Evolutionary conservation across 352 stramenopile genomes (phyloP).

Genomic region (Phytophthora litchii): DNA sequence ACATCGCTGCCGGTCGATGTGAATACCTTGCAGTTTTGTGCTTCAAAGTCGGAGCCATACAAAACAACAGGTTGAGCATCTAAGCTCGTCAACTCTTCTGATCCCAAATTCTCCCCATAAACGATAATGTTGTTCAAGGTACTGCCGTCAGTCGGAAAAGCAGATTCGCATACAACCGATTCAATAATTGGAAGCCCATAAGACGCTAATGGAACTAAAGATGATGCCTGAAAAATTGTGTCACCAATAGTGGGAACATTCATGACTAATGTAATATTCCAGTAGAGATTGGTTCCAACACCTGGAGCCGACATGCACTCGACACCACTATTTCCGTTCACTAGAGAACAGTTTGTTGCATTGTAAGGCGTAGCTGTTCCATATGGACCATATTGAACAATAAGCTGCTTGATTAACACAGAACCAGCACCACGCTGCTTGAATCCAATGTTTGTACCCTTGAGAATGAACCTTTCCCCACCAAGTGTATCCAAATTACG

Average conservation of each 20-base stretch:
- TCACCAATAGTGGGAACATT: conserved; percentile 39
- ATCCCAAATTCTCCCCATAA: conserved; percentile 53
- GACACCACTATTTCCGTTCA: conserved; percentile 52
- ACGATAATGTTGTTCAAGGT: conserved; percentile 39
- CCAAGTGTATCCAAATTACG: conserved; percentile 41
- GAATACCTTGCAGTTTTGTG: conserved; percentile 34
- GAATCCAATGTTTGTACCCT: conserved; percentile 63
- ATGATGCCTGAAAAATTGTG: conserved; percentile 49
- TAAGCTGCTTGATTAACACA: conserved; percentile 43
- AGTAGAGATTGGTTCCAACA: conserved; percentile 50
- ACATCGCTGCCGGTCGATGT: neutral
- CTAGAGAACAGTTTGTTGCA: conserved; percentile 46
- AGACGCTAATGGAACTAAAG: conserved; percentile 37
- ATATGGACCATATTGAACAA: conserved; percentile 51
- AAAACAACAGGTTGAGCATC: conserved; percentile 28
- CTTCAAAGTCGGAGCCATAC: conserved; percentile 46
- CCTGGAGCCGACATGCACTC: conserved; percentile 49
- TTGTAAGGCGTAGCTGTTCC: conserved; percentile 39
- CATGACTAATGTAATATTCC: conserved; percentile 57
- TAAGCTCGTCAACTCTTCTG: conserved; percentile 6
- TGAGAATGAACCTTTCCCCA: conserved; percentile 43
- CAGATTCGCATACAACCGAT: conserved; percentile 31
- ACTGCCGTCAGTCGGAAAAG: conserved; percentile 51
- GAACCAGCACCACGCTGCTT: conserved; percentile 47
- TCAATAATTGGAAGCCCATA: conserved; percentile 41